Evolutionary conservation across 257 asterid genomes (phyloP).

Genomic region (Haberlea rhodopensis): DNA sequence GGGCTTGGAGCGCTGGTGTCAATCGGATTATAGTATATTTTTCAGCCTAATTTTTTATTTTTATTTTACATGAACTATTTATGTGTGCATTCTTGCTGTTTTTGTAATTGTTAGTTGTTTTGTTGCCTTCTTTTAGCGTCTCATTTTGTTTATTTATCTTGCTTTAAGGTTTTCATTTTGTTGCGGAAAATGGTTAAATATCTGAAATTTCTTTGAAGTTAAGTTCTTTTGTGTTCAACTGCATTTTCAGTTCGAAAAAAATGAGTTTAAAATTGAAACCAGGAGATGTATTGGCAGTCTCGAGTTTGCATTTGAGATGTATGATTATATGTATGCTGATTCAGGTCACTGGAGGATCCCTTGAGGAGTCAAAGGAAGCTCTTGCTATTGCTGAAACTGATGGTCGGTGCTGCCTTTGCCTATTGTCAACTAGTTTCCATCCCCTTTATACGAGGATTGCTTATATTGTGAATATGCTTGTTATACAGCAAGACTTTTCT

Average conservation of each 20-base stretch:
- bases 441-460: not conserved
- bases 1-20: constrained; percentile 97
- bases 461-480: constrained; percentile 13
- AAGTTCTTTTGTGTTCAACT: not conserved
- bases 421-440: not conserved
- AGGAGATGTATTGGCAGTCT: not conserved
- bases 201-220: not conserved
- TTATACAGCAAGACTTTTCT: constrained; percentile 79
- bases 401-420: constrained; percentile 42
- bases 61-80: not conserved
- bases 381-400: constrained; percentile 95
- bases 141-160: not conserved
- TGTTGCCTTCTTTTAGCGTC: not conserved
- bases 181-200: constrained; percentile 19
- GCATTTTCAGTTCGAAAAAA: not conserved
- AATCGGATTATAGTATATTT: constrained; percentile 74
- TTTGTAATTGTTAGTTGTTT: constrained; percentile 15
- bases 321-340: constrained; percentile 18
- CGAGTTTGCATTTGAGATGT: not conserved
- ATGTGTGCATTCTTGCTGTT: not conserved
- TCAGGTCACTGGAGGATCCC: constrained; percentile 96
- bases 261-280: constrained; percentile 6
- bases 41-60: constrained; percentile 1
- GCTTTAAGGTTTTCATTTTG: not conserved
- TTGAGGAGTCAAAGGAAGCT: constrained; percentile 89